phyloP scores from a whole-genome alignment of 352 stramenopile species.

The Globisporangium nodosum region DNA sequence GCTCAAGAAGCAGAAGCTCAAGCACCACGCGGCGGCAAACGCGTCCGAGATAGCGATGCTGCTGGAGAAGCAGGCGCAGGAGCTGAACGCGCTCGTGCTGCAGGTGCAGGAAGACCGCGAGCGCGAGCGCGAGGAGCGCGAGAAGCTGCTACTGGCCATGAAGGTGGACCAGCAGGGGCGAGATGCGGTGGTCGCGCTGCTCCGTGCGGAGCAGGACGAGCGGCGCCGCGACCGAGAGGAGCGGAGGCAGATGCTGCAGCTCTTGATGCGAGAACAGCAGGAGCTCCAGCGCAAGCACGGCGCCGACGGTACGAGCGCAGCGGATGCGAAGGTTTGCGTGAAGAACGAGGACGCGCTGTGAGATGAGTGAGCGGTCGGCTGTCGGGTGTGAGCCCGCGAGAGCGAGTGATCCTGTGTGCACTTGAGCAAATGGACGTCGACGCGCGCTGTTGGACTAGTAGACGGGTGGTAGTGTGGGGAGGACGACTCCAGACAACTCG shows the following conservation, averaged over 20 bases:
- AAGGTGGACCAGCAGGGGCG: conserved; percentile 9
- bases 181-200: conserved; percentile 7
- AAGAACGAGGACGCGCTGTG: background rate
- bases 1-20: conserved; percentile 12
- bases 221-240: conserved; percentile 6
- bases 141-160: conserved; percentile 4
- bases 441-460: too few relatives aligned
- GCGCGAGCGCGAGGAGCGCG: conserved; percentile 1
- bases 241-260: conserved; percentile 9
- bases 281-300: background rate
- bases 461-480: too few relatives aligned
- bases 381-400: background rate
- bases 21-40: background rate
- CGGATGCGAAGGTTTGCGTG: background rate
- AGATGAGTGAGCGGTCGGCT: background rate
- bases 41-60: background rate
- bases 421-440: background rate
- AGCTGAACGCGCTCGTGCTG: background rate
- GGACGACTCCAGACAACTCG: too few relatives aligned
- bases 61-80: conserved; percentile 3
- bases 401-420: background rate
- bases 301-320: background rate
- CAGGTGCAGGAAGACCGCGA: conserved; percentile 6
- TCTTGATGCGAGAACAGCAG: conserved; percentile 9
- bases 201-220: conserved; percentile 9